Evolutionary conservation across 495 filamentous ascomycete species (phyloP).

Genomic region (Corynascus novoguineensis): DNA sequence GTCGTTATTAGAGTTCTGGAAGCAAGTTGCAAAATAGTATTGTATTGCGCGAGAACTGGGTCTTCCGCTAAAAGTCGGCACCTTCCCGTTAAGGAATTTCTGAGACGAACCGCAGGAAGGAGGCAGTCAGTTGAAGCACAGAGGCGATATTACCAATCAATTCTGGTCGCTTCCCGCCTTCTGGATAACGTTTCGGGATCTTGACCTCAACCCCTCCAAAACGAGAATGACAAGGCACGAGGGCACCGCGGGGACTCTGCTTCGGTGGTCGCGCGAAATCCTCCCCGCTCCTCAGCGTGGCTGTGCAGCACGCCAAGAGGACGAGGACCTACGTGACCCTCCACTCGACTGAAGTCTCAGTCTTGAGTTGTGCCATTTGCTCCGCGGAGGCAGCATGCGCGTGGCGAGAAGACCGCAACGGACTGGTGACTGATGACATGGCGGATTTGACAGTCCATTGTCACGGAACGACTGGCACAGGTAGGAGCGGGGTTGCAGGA

Average conservation of each 20-base stretch:
- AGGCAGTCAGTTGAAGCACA: not conserved
- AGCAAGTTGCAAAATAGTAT: too few species aligned
- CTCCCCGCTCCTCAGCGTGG: constrained; percentile 3
- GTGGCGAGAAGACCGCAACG: not conserved
- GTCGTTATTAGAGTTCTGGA: too few species aligned
- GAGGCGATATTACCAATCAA: not conserved
- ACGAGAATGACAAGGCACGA: too few species aligned
- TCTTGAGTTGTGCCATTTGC: not conserved
- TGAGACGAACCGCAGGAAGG: not conserved
- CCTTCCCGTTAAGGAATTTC: too few species aligned
- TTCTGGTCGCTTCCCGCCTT: not conserved
- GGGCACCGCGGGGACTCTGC: too few species aligned
- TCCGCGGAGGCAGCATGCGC: not conserved
- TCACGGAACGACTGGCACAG: not conserved
- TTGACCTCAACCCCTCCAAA: not conserved
- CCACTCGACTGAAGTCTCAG: too few species aligned
- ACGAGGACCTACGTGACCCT: not conserved
- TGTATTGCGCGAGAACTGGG: not conserved
- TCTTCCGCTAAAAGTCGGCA: too few species aligned
- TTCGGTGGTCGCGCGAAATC: not conserved
- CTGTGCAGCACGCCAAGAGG: constrained; percentile 13
- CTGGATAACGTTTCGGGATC: not conserved
- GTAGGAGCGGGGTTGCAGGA: not conserved
- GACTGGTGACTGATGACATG: not conserved
- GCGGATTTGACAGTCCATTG: not conserved